Percentiles rank a stretch among this genome's conserved stretches.
Conservation (phyloP, 2,329 filamentous ascomycete genomes). For the Botrytis aclada region DNA sequence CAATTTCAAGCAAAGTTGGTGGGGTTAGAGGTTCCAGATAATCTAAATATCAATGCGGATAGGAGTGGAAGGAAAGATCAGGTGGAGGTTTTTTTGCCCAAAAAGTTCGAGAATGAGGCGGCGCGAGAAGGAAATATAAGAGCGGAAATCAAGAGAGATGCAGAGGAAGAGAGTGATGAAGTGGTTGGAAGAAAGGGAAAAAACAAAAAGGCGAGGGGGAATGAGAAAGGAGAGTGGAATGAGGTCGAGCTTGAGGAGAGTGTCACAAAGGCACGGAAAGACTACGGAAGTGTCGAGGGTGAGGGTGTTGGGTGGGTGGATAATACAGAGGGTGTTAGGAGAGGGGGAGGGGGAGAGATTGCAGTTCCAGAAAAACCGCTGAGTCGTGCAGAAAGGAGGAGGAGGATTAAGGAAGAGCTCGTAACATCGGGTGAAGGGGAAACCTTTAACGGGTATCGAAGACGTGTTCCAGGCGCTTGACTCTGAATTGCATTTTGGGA, state of each 20-base stretch:
- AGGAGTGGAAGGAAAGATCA: constrained; percentile 18
- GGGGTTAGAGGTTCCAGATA: constrained; percentile 6
- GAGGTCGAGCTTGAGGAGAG: not conserved
- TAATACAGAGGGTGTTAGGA: constrained; percentile 49
- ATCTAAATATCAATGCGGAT: constrained; percentile 1
- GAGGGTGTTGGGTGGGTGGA: constrained; percentile 44
- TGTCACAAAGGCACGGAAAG: not conserved
- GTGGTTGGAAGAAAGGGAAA: not conserved
- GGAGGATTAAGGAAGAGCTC: constrained; percentile 58
- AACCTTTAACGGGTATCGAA: constrained; percentile 48
- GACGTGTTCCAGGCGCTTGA: constrained; percentile 41
- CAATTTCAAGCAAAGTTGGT: constrained; percentile 28
- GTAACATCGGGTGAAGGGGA: constrained; percentile 41
- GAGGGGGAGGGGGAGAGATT: constrained; percentile 33
- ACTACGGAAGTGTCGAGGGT: not conserved
- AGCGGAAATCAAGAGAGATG: not conserved
- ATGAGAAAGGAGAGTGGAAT: not conserved
- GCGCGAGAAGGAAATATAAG: not conserved
- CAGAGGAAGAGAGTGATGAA: not conserved
- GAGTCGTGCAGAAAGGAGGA: constrained; percentile 44
- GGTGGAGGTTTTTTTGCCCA: constrained; percentile 24
- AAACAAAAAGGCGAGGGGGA: not conserved
- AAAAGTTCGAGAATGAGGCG: constrained; percentile 19
- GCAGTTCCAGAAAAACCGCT: constrained; percentile 22
- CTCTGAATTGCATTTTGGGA: too few relatives aligned